Conservation (phyloP, 2,329 filamentous ascomycete genomes). For the Alternaria arbusti region DNA sequence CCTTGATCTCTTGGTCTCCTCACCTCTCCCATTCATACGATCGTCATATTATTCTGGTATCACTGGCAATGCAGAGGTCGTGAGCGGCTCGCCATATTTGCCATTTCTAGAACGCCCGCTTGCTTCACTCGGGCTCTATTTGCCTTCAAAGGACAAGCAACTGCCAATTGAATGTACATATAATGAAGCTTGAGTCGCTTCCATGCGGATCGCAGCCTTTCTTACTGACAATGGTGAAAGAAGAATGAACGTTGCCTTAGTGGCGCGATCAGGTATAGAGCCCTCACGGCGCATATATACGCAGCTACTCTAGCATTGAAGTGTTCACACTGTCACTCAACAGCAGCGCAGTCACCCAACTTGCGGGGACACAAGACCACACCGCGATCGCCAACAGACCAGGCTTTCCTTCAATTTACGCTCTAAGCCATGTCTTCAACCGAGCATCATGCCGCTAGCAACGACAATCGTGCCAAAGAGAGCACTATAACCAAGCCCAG, state of each 20-base stretch:
- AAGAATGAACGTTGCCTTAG: not conserved
- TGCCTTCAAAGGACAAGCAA: not conserved
- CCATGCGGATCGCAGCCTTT: not conserved
- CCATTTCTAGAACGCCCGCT: not conserved
- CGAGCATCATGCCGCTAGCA: accelerated
- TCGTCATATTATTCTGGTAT: not conserved
- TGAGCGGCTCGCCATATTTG: not conserved
- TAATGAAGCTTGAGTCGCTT: not conserved
- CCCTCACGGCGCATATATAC: not conserved
- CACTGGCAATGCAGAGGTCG: not conserved
- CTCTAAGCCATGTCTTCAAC: not conserved
- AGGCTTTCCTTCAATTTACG: too few relatives aligned
- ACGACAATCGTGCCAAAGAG: not conserved
- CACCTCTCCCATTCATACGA: not conserved
- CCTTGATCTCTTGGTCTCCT: not conserved
- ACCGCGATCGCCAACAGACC: too few relatives aligned
- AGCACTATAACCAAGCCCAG: not conserved
- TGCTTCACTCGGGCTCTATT: not conserved
- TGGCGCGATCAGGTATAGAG: too few relatives aligned
- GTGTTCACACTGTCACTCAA: not conserved
- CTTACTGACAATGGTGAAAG: not conserved
- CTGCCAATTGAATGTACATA: not conserved
- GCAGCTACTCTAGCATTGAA: not conserved
- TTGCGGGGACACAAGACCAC: too few relatives aligned
- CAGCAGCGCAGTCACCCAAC: not conserved